Evolutionary conservation across 2,329 filamentous ascomycete species (phyloP).

Genomic region (Colletotrichum theobromicola): DNA sequence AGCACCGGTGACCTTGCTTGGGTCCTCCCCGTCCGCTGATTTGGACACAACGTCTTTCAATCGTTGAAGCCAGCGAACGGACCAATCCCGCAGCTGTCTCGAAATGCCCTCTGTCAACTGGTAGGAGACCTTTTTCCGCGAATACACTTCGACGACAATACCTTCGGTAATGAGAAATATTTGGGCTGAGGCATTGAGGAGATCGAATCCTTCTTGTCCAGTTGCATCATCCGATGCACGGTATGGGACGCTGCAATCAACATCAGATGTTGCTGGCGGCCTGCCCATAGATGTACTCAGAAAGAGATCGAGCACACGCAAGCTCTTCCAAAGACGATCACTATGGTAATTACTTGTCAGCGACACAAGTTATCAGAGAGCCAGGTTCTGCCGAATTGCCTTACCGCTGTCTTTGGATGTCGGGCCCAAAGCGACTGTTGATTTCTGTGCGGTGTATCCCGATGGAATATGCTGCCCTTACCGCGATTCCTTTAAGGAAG

Average conservation of each 20-base stretch:
- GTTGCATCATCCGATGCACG: slow-evolving; percentile 33
- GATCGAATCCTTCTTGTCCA: slow-evolving; percentile 45
- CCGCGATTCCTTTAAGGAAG: slow-evolving; percentile 45
- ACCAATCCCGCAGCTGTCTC: slow-evolving; percentile 57
- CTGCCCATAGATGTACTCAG: slow-evolving; percentile 60
- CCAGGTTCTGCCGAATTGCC: neutral
- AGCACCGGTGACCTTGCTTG: slow-evolving; percentile 45
- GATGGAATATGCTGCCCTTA: slow-evolving; percentile 56
- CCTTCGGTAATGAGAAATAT: slow-evolving; percentile 56
- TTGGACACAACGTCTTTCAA: slow-evolving; percentile 44
- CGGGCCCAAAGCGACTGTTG: slow-evolving; percentile 54
- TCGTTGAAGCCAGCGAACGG: slow-evolving; percentile 49
- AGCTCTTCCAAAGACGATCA: slow-evolving; percentile 60
- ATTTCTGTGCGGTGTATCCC: slow-evolving; percentile 60
- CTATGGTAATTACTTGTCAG: slow-evolving; percentile 3
- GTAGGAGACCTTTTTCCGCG: slow-evolving; percentile 56
- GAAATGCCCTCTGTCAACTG: slow-evolving; percentile 60
- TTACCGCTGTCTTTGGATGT: slow-evolving; percentile 43
- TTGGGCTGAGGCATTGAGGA: slow-evolving; percentile 58
- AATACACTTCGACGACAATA: slow-evolving; percentile 58
- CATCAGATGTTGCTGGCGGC: slow-evolving; percentile 57
- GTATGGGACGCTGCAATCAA: slow-evolving; percentile 60
- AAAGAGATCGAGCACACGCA: slow-evolving; percentile 57
- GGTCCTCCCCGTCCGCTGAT: slow-evolving; percentile 26
- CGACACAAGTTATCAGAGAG: neutral